A percentile compares a stretch with the other conserved stretches of the same genome.
phyloP scores from a whole-genome alignment of 345 rosid genomes.

The Passiflora organensis region DNA sequence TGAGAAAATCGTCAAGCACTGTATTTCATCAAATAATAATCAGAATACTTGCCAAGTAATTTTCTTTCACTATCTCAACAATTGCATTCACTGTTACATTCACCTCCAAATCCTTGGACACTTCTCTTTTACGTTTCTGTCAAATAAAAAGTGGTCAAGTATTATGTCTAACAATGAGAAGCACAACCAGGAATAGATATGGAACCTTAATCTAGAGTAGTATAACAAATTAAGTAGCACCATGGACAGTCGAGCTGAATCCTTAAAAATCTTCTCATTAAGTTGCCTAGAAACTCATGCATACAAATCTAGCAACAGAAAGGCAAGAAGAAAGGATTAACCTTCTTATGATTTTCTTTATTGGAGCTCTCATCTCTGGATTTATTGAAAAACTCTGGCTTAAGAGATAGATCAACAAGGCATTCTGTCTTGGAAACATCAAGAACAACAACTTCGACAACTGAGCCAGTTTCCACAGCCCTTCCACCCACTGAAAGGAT shows the following conservation, averaged over 20 bases:
- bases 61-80: slow-evolving; percentile 94
- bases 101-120: slow-evolving; percentile 56
- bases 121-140: slow-evolving; percentile 75
- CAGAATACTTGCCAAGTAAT: slow-evolving; percentile 70
- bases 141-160: slow-evolving; percentile 3
- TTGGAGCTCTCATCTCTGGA: slow-evolving; percentile 33
- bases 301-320: slow-evolving; percentile 5
- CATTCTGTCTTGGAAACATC: slow-evolving; percentile 74
- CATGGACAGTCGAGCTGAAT: not conserved
- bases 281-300: not conserved
- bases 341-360: slow-evolving; percentile 51
- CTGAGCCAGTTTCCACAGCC: slow-evolving; percentile 48
- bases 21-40: not conserved
- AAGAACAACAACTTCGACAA: slow-evolving; percentile 68
- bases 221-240: too few species aligned
- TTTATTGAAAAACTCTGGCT: slow-evolving; percentile 54
- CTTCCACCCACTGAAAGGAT: slow-evolving; percentile 57
- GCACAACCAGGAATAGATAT: too few species aligned
- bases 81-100: slow-evolving; percentile 66
- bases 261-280: too few species aligned
- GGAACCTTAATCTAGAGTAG: too few species aligned
- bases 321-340: slow-evolving; percentile 12
- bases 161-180: slow-evolving; percentile 14
- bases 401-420: slow-evolving; percentile 83
- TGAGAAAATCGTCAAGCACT: not conserved